Percentiles rank a stretch among this genome's conserved stretches.
phyloP scores from a whole-genome alignment of 495 filamentous ascomycete species.

The Bombardia bombarda region DNA sequence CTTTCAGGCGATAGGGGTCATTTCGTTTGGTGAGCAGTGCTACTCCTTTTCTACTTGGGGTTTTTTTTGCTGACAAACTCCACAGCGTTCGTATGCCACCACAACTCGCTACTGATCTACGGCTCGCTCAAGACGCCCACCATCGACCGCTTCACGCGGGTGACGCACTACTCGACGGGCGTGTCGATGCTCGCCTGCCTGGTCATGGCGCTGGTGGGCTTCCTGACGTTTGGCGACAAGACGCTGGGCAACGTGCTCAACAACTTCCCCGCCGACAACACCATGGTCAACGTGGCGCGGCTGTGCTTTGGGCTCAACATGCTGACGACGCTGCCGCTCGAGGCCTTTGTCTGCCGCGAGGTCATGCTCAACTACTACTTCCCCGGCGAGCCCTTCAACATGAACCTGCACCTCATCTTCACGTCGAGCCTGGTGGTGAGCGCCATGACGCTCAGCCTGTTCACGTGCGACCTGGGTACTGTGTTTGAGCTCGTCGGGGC shows the following conservation, averaged over 20 bases:
- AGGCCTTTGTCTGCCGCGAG: conserved; percentile 94
- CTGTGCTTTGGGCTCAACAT: conserved; percentile 97
- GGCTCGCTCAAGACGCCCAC: conserved; percentile 91
- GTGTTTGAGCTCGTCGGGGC: conserved; percentile 96
- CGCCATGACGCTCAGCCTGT: conserved; percentile 66
- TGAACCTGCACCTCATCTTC: conserved; percentile 78
- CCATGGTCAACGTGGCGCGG: conserved; percentile 87
- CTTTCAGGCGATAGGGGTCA: conserved; percentile 93
- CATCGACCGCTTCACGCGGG: conserved; percentile 81
- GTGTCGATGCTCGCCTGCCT: conserved; percentile 87
- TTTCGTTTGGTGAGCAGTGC: conserved; percentile 77
- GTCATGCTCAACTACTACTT: conserved; percentile 95
- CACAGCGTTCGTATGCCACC: conserved; percentile 83
- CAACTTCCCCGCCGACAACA: conserved; percentile 86
- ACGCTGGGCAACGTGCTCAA: conserved; percentile 95
- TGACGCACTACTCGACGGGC: conserved; percentile 86
- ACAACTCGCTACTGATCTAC: conserved; percentile 96
- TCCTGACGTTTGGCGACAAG: conserved; percentile 84
- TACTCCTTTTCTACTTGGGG: conserved; percentile 2
- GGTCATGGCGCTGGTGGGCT: conserved; percentile 79
- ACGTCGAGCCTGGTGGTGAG: conserved; percentile 69
- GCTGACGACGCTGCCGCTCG: conserved; percentile 91
- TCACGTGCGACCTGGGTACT: conserved; percentile 87
- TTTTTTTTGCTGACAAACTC: not conserved
- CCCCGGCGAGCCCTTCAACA: conserved; percentile 65